Percentiles rank a stretch among this genome's conserved stretches.
These are phyloP conservation scores for Colletotrichum simmondsii DNA, from an alignment of 2,329 filamentous ascomycete species.

Conservation along the genomic window DNA sequence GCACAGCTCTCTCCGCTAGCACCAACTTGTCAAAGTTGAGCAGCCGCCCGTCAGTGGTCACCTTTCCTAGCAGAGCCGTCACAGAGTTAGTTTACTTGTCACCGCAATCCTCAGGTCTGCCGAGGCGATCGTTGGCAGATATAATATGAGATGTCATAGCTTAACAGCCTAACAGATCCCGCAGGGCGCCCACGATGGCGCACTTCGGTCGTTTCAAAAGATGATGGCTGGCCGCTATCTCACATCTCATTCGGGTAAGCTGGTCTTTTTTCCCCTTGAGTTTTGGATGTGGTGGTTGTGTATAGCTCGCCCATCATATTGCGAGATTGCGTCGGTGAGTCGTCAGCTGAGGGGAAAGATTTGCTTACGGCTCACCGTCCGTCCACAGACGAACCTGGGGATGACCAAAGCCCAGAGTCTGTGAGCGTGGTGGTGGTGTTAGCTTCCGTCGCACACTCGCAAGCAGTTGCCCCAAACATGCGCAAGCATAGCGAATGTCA, in stretches of 20 bases:
- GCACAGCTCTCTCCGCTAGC: not conserved
- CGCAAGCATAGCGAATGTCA: not conserved
- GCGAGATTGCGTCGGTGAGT: conserved; percentile 1
- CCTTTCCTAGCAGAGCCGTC: not conserved
- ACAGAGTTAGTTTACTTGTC: not conserved
- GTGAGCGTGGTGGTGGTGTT: not conserved
- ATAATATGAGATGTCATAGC: conserved; percentile 1
- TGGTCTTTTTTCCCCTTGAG: not conserved
- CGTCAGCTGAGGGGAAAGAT: not conserved
- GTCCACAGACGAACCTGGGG: not conserved
- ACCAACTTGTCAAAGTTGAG: not conserved
- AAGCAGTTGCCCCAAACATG: not conserved
- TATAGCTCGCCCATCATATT: not conserved
- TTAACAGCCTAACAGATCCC: conserved; percentile 15
- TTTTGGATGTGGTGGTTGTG: not conserved
- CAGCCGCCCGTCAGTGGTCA: not conserved
- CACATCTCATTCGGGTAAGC: not conserved
- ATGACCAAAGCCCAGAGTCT: not conserved
- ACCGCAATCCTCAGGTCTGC: not conserved
- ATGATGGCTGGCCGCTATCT: not conserved
- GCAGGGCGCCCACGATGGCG: not conserved
- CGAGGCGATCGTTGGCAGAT: not conserved
- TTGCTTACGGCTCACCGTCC: not conserved
- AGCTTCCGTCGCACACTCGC: not conserved
- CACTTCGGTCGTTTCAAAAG: conserved; percentile 17